These are phyloP conservation scores for Ilyonectria destructans DNA, from an alignment of 2,329 filamentous ascomycete species.

Conservation along the genomic window DNA sequence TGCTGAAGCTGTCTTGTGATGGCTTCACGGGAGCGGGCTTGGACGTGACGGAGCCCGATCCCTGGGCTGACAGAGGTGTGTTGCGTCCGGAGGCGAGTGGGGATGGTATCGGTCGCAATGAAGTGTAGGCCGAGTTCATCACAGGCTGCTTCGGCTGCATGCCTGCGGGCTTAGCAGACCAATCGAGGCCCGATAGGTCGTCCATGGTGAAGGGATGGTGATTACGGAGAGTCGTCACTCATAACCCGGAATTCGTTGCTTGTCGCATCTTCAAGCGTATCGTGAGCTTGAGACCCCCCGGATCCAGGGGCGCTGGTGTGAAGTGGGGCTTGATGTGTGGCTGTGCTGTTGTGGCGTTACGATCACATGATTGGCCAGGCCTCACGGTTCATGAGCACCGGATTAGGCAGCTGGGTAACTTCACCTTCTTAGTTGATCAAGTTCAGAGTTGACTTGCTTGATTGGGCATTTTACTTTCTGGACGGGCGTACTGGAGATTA, in stretches of 20 bases:
- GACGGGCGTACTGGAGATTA: too few relatives aligned
- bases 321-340: conserved; percentile 45
- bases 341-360: conserved; percentile 20
- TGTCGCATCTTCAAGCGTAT: conserved; percentile 40
- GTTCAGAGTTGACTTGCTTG: not conserved
- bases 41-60: conserved; percentile 59
- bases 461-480: not conserved
- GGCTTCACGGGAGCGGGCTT: conserved; percentile 67
- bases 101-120: conserved; percentile 71
- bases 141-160: conserved; percentile 57
- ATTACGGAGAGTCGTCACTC: conserved; percentile 46
- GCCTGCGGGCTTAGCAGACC: conserved; percentile 64
- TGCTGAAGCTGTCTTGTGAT: conserved; percentile 83
- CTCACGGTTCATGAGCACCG: not conserved
- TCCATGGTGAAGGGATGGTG: conserved; percentile 65
- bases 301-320: conserved; percentile 44
- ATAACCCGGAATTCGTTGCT: conserved; percentile 43
- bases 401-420: not conserved
- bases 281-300: conserved; percentile 33
- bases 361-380: conserved; percentile 26
- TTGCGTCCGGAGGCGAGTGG: conserved; percentile 70
- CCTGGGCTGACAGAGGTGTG: conserved; percentile 70
- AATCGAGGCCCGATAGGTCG: conserved; percentile 74
- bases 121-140: conserved; percentile 64
- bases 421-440: not conserved